Evolutionary conservation across 208 protist species (phyloP).

Genomic region (Leishmania lainsoni): DNA sequence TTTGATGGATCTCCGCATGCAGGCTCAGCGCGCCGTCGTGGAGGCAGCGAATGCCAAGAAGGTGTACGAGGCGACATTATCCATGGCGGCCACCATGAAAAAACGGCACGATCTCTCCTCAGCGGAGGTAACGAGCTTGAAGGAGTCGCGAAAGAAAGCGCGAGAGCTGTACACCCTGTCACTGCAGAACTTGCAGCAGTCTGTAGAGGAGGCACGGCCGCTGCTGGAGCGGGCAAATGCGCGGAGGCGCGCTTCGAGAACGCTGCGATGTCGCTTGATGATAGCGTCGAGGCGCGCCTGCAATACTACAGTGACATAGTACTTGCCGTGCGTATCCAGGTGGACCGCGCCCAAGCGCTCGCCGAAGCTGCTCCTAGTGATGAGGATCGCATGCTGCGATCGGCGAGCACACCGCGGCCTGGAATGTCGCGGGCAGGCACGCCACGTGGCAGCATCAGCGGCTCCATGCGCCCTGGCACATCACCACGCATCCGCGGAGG

Average conservation of each 20-base stretch:
- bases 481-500: neutral
- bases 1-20: slow-evolving; percentile 46
- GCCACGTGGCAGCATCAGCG: slow-evolving; percentile 25
- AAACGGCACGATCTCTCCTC: slow-evolving; percentile 13
- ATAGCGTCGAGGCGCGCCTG: slow-evolving; percentile 5
- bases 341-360: slow-evolving; percentile 15
- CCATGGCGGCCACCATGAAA: slow-evolving; percentile 12
- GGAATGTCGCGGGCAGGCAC: slow-evolving; percentile 19
- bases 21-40: slow-evolving; percentile 33
- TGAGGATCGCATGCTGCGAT: slow-evolving; percentile 25
- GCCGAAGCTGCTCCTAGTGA: slow-evolving; percentile 5
- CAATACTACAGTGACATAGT: slow-evolving; percentile 15
- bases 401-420: slow-evolving; percentile 1
- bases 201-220: slow-evolving; percentile 11
- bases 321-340: slow-evolving; percentile 16
- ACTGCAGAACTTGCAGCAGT: slow-evolving; percentile 4
- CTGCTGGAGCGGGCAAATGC: slow-evolving; percentile 15
- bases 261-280: slow-evolving; percentile 2
- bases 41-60: slow-evolving; percentile 34
- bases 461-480: slow-evolving; percentile 4
- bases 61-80: slow-evolving; percentile 7
- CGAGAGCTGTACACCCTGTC: slow-evolving; percentile 10
- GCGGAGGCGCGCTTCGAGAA: slow-evolving; percentile 1
- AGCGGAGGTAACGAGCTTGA: neutral
- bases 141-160: slow-evolving; percentile 14